Evolutionary conservation across 2,329 filamentous ascomycete genomes (phyloP).

Genomic region (Aspergillus nomiae): DNA sequence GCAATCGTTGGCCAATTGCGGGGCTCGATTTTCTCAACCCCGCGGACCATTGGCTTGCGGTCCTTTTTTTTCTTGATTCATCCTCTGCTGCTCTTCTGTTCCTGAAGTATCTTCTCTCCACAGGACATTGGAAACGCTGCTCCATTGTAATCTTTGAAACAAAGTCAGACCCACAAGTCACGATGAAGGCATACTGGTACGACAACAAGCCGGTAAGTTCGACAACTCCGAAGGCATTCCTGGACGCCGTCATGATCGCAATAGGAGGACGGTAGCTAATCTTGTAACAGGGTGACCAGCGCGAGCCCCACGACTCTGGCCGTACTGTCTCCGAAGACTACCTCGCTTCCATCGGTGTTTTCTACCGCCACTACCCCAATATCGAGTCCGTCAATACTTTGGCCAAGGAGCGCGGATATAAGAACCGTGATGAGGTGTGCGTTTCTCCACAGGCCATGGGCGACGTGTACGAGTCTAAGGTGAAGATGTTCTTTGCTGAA

Average conservation of each 20-base stretch:
- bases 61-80: conserved; percentile 4
- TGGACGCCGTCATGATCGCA: not conserved
- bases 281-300: conserved; percentile 82
- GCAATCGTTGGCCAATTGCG: conserved; percentile 35
- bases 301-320: conserved; percentile 84
- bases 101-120: conserved; percentile 8
- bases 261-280: conserved; percentile 8
- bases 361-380: conserved; percentile 70
- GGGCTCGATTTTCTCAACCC: conserved; percentile 24
- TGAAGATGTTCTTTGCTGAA: conserved; percentile 91
- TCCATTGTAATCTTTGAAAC: not conserved
- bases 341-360: conserved; percentile 74
- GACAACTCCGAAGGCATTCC: not conserved
- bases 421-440: conserved; percentile 90
- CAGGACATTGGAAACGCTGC: not conserved
- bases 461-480: conserved; percentile 85
- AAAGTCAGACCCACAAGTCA: conserved; percentile 24
- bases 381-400: conserved; percentile 71
- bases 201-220: conserved; percentile 63
- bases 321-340: conserved; percentile 65
- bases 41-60: conserved; percentile 11
- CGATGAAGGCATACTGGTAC: conserved; percentile 72
- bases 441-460: conserved; percentile 87
- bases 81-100: not conserved
- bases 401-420: conserved; percentile 76